phyloP scores from a whole-genome alignment of 148 eudicot species.

The Euryodendron excelsum region DNA sequence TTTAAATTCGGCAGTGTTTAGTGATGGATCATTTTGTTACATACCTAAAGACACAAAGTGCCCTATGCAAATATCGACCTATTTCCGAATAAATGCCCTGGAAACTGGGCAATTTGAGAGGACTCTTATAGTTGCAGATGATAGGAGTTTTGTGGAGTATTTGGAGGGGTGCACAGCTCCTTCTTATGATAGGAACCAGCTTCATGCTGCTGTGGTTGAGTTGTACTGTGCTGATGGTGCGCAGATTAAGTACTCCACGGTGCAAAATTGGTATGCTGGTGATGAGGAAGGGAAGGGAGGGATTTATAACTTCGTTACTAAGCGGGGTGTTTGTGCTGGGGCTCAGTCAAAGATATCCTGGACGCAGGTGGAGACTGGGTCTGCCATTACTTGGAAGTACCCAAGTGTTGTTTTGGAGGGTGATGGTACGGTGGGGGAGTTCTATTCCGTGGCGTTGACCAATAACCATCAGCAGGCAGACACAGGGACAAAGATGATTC shows the following conservation, averaged over 20 bases:
- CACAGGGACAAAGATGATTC: slow-evolving; percentile 93
- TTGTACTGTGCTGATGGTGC: slow-evolving; percentile 68
- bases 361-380: slow-evolving; percentile 96
- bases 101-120: slow-evolving; percentile 95
- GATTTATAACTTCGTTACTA: slow-evolving; percentile 82
- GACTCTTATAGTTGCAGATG: slow-evolving; percentile 85
- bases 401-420: slow-evolving; percentile 92
- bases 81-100: slow-evolving; percentile 83
- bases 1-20: slow-evolving; percentile 84
- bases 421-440: slow-evolving; percentile 84
- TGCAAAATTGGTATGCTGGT: slow-evolving; percentile 96
- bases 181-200: slow-evolving; percentile 77
- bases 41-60: slow-evolving; percentile 69
- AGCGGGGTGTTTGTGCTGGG: slow-evolving; percentile 83
- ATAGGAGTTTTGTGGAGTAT: slow-evolving; percentile 85
- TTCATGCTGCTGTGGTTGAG: slow-evolving; percentile 92
- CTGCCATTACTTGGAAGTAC: slow-evolving; percentile 95
- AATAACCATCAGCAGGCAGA: slow-evolving; percentile 89
- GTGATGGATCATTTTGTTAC: slow-evolving; percentile 92
- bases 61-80: slow-evolving; percentile 92
- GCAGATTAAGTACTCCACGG: slow-evolving; percentile 81
- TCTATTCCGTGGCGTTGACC: slow-evolving; percentile 87
- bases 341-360: slow-evolving; percentile 77
- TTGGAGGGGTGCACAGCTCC: slow-evolving; percentile 95
- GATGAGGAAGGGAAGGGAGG: slow-evolving; percentile 88